These are phyloP conservation scores for Cucurbitaria berberidis DNA, from an alignment of 2,329 filamentous ascomycete genomes.

Conservation along the genomic window DNA sequence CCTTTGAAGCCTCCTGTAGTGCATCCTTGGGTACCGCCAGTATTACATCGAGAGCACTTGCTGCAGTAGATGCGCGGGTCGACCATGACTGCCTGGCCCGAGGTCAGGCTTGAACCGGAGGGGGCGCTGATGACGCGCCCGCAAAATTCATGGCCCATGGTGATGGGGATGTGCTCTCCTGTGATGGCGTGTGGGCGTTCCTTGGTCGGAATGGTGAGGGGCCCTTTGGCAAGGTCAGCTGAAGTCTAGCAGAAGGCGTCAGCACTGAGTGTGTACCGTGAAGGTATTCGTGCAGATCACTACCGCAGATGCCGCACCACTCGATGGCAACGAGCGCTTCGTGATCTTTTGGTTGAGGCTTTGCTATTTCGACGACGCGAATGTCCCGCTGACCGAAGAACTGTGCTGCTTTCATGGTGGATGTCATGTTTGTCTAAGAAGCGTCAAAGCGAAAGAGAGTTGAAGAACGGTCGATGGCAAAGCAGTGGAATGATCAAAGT, in stretches of 20 bases:
- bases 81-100: constrained; percentile 37
- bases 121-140: constrained; percentile 32
- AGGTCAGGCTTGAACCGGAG: constrained; percentile 19
- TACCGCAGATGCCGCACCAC: constrained; percentile 43
- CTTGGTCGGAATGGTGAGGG: constrained; percentile 15
- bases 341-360: constrained; percentile 26
- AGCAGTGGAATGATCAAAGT: neutral
- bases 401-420: constrained; percentile 41
- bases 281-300: constrained; percentile 39
- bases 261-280: constrained; percentile 19
- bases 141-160: constrained; percentile 43
- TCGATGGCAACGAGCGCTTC: constrained; percentile 38
- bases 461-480: neutral
- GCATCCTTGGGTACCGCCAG: constrained; percentile 29
- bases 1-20: constrained; percentile 33
- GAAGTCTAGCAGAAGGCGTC: neutral
- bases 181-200: constrained; percentile 31
- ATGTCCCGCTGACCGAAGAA: constrained; percentile 36
- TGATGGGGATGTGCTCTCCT: constrained; percentile 27
- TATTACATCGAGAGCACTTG: constrained; percentile 26
- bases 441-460: neutral
- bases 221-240: constrained; percentile 17
- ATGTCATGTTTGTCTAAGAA: neutral
- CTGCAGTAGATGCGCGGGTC: constrained; percentile 39
- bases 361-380: constrained; percentile 31